Conservation (phyloP, 176 grass and related monocot species). For the Carex pumila region DNA sequence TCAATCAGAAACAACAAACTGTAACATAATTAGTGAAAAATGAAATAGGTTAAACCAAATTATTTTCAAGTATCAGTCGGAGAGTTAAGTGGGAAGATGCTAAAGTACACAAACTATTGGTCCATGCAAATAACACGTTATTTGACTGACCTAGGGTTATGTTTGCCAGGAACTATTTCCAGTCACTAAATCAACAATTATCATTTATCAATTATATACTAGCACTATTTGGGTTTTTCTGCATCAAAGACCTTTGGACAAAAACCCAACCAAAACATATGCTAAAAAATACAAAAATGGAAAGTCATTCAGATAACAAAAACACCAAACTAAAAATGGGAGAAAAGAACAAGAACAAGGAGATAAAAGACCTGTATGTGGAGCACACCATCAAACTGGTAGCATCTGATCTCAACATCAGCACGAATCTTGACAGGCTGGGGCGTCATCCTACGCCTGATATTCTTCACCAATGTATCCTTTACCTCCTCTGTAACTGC, state of each 20-base stretch:
- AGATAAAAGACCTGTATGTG: constrained; percentile 66
- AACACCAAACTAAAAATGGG: background rate
- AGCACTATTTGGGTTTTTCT: background rate
- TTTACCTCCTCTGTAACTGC: constrained; percentile 67
- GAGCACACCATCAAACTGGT: constrained; percentile 86
- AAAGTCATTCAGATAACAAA: background rate
- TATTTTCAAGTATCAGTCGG: background rate
- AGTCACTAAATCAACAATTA: background rate
- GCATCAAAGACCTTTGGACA: background rate
- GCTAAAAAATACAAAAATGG: background rate
- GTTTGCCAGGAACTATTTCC: background rate
- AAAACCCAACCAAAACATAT: background rate
- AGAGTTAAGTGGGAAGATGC: background rate
- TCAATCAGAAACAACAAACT: background rate
- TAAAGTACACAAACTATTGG: background rate
- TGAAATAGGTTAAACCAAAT: background rate
- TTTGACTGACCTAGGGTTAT: background rate
- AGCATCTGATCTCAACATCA: constrained; percentile 88
- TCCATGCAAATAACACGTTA: background rate
- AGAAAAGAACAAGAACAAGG: background rate
- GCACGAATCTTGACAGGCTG: constrained; percentile 90
- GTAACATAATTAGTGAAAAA: background rate
- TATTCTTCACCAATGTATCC: constrained; percentile 77
- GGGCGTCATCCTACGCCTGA: constrained; percentile 83
- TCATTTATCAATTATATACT: background rate